These are phyloP conservation scores for Neurospora sp. DNA, from an alignment of 495 filamentous ascomycete genomes.

Conservation along the genomic window DNA sequence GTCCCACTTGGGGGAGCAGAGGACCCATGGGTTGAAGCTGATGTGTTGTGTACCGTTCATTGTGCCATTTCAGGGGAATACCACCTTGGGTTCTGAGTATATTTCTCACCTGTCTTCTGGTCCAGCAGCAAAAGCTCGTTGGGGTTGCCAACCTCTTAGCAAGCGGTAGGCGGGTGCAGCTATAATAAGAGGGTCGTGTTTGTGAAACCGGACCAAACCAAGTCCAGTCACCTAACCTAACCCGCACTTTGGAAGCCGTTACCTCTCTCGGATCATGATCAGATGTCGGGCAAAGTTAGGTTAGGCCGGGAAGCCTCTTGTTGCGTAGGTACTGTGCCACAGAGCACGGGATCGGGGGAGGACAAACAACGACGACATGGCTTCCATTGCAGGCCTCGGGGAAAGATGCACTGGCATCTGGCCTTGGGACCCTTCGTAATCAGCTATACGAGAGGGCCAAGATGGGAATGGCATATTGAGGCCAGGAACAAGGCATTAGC, in stretches of 20 bases:
- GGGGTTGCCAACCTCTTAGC: neutral
- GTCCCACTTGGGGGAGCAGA: neutral
- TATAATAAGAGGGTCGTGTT: neutral
- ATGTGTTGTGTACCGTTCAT: neutral
- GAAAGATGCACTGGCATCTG: neutral
- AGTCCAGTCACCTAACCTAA: neutral
- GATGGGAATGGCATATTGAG: neutral
- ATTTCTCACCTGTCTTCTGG: neutral
- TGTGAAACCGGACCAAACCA: neutral
- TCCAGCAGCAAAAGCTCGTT: too few species aligned
- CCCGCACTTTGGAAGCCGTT: neutral
- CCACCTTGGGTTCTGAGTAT: neutral
- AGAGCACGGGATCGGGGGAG: neutral
- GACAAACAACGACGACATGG: neutral
- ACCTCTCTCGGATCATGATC: neutral
- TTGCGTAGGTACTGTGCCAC: neutral
- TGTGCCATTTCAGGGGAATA: neutral
- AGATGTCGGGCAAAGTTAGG: neutral
- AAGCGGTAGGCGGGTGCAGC: neutral
- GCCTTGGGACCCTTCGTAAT: neutral
- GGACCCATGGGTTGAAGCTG: neutral
- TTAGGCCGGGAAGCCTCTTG: neutral
- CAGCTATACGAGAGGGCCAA: neutral
- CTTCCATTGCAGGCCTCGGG: neutral
- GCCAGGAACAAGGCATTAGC: neutral